phyloP scores from a whole-genome alignment of 2,329 filamentous ascomycete genomes.

The Fusarium sp. region DNA sequence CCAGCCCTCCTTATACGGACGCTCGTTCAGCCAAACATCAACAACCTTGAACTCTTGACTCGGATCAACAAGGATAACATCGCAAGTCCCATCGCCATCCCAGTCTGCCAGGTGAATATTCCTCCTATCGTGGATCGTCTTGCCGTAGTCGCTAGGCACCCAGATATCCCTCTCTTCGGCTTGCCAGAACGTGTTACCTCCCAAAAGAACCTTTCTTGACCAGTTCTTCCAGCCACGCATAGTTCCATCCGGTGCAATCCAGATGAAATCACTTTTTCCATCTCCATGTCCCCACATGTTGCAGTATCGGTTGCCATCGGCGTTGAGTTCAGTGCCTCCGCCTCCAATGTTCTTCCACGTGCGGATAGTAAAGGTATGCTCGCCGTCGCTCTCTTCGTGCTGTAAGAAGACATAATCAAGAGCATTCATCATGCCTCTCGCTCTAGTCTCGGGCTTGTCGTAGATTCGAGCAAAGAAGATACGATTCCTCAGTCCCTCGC shows the following conservation, averaged over 20 bases:
- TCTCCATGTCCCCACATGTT: slow-evolving; percentile 31
- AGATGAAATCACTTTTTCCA: slow-evolving; percentile 24
- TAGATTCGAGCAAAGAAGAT: slow-evolving; percentile 29
- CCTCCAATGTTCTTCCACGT: not conserved
- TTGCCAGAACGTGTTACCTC: not conserved
- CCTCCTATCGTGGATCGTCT: not conserved
- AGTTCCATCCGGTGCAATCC: not conserved
- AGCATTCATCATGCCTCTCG: not conserved
- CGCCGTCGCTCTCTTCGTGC: not conserved
- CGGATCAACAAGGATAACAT: not conserved
- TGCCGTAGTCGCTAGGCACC: not conserved
- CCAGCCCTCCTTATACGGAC: not conserved
- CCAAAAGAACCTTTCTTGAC: not conserved
- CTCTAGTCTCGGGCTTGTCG: not conserved
- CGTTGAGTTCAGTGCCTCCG: not conserved
- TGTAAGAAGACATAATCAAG: slow-evolving; percentile 28
- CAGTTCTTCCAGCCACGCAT: not conserved
- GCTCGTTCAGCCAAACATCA: slow-evolving; percentile 3
- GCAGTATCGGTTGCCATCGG: slow-evolving; percentile 33
- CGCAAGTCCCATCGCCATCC: slow-evolving; percentile 10
- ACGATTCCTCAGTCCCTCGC: not conserved
- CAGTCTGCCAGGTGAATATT: slow-evolving; percentile 4
- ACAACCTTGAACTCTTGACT: not conserved
- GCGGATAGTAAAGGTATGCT: not conserved
- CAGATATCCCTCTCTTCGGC: not conserved